These are phyloP conservation scores for Globisporangium megalacanthum DNA, from an alignment of 352 stramenopile species.

Conservation along the genomic window DNA sequence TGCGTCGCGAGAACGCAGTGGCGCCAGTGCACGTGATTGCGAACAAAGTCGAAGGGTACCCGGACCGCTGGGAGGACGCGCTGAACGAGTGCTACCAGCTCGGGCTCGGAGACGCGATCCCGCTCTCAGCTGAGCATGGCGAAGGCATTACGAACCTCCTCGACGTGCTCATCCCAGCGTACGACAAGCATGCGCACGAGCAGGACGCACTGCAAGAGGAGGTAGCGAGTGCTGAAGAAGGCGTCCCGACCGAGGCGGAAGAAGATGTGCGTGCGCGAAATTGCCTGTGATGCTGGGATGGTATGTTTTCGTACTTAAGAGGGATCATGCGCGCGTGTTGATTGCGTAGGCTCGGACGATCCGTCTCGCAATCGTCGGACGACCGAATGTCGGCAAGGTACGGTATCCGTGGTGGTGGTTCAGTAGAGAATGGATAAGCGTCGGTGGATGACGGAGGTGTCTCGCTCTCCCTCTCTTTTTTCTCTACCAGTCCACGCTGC, in stretches of 20 bases:
- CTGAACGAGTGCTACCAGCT: slow-evolving; percentile 78
- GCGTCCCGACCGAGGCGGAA: slow-evolving; percentile 24
- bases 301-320: neutral
- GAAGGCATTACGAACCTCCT: slow-evolving; percentile 67
- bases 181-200: slow-evolving; percentile 57
- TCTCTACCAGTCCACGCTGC: slow-evolving; percentile 44
- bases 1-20: slow-evolving; percentile 50
- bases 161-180: slow-evolving; percentile 64
- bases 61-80: slow-evolving; percentile 55
- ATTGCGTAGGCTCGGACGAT: slow-evolving; percentile 43
- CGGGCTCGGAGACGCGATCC: slow-evolving; percentile 59
- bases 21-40: slow-evolving; percentile 67
- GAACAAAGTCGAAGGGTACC: slow-evolving; percentile 76
- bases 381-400: slow-evolving; percentile 72
- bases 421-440: too few relatives aligned
- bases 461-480: neutral
- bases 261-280: slow-evolving; percentile 40
- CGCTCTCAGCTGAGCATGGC: slow-evolving; percentile 72
- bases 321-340: neutral
- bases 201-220: slow-evolving; percentile 24
- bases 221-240: slow-evolving; percentile 15
- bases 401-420: neutral
- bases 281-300: neutral
- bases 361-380: slow-evolving; percentile 74
- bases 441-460: neutral